Conservation (phyloP, 225 moss, liverwort and hornwort species). For the Rhytidiadelphus loreus region DNA sequence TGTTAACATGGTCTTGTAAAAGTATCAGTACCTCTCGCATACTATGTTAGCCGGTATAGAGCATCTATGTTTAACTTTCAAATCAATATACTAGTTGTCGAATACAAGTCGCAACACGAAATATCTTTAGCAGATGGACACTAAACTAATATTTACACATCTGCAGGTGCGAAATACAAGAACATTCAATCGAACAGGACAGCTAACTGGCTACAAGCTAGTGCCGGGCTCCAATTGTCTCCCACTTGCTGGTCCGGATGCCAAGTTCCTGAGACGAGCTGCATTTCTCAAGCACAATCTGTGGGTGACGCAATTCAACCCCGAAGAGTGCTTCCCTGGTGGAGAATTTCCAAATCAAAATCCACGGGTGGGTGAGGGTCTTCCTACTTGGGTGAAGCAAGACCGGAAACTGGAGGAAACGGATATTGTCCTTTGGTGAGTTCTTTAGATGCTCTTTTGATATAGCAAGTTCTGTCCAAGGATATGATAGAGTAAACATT, state of each 20-base stretch:
- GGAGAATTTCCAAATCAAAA: slow-evolving; percentile 96
- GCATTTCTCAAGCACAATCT: slow-evolving; percentile 76
- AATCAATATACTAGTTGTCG: neutral
- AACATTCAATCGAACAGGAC: slow-evolving; percentile 66
- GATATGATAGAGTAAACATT: neutral
- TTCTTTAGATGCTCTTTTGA: neutral
- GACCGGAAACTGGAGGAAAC: slow-evolving; percentile 77
- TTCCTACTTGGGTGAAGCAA: slow-evolving; percentile 68
- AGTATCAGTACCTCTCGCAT: neutral
- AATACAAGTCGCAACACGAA: neutral
- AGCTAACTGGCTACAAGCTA: slow-evolving; percentile 73
- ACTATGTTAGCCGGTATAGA: neutral
- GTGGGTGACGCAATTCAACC: slow-evolving; percentile 73
- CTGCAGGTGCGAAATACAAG: slow-evolving; percentile 71
- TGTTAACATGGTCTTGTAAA: neutral
- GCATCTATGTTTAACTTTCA: neutral
- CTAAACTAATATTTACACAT: neutral
- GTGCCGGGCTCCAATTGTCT: slow-evolving; percentile 85
- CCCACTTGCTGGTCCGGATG: slow-evolving; percentile 72
- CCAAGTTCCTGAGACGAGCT: slow-evolving; percentile 77
- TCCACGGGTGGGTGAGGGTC: slow-evolving; percentile 74
- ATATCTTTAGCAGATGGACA: neutral
- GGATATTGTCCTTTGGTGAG: slow-evolving; percentile 80
- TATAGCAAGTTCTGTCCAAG: neutral
- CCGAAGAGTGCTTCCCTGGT: slow-evolving; percentile 68